These are phyloP conservation scores for Corylus avellana DNA, from an alignment of 306 rosid species.

Conservation along the genomic window DNA sequence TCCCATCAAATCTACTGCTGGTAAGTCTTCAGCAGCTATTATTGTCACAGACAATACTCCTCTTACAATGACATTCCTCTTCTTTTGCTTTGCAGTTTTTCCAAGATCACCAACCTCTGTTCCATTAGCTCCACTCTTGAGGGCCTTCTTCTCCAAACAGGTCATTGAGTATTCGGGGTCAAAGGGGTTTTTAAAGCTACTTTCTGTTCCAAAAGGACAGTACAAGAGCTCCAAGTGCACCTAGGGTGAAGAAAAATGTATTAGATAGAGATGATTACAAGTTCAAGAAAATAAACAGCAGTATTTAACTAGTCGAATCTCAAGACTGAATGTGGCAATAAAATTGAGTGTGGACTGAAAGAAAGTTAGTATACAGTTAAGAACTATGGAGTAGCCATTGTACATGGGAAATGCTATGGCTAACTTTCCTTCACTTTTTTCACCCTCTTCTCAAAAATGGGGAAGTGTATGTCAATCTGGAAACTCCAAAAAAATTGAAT, in stretches of 20 bases:
- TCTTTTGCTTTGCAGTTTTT: constrained; percentile 43
- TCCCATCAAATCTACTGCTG: constrained; percentile 76
- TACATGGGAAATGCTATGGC: neutral
- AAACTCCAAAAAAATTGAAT: neutral
- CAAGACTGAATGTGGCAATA: too few species aligned
- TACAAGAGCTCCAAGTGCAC: constrained; percentile 95
- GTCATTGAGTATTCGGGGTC: constrained; percentile 65
- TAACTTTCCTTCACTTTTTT: neutral
- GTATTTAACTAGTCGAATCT: neutral
- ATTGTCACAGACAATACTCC: constrained; percentile 88
- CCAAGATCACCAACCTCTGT: constrained; percentile 33
- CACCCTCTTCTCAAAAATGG: neutral
- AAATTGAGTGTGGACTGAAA: neutral
- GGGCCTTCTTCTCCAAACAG: constrained; percentile 69
- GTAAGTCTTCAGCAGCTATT: constrained; percentile 88
- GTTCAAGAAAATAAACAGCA: neutral
- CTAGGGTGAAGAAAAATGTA: constrained; percentile 33
- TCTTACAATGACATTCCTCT: constrained; percentile 70
- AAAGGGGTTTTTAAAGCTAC: constrained; percentile 51
- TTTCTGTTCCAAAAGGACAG: constrained; percentile 65
- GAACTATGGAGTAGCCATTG: neutral
- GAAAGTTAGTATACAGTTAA: neutral
- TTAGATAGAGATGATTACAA: neutral
- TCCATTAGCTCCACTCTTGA: constrained; percentile 43
- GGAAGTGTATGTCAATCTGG: neutral